Conservation (phyloP, 495 filamentous ascomycete genomes). For the Podospora australis region DNA sequence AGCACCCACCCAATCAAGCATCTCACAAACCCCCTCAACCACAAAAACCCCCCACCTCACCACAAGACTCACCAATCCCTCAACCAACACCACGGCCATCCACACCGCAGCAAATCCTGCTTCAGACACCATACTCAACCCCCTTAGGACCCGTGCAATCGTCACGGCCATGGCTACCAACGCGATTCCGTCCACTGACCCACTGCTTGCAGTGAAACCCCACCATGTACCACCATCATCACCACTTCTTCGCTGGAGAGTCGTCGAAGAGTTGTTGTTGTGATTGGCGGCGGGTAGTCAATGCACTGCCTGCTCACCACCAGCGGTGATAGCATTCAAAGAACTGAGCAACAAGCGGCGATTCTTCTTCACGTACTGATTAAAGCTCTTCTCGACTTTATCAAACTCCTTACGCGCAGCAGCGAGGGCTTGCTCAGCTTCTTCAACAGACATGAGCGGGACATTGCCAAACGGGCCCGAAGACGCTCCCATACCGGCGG, state of each 20-base stretch:
- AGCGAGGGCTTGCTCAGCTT: constrained; percentile 53
- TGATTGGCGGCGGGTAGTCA: too few species aligned
- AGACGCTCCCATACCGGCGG: background rate
- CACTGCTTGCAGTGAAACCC: too few species aligned
- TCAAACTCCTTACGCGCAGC: constrained; percentile 61
- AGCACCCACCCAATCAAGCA: constrained; percentile 30
- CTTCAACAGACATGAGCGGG: constrained; percentile 49
- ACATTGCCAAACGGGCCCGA: constrained; percentile 36
- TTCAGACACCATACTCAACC: constrained; percentile 13
- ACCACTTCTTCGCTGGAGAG: background rate
- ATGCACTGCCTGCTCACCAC: background rate
- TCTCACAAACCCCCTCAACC: constrained; percentile 23
- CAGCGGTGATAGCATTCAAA: background rate
- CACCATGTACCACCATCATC: constrained; percentile 2
- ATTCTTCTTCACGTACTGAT: constrained; percentile 56
- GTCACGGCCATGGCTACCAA: constrained; percentile 17
- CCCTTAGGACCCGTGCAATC: constrained; percentile 15
- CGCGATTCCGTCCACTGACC: too few species aligned
- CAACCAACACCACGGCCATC: constrained; percentile 24
- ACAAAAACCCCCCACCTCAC: constrained; percentile 19
- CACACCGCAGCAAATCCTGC: constrained; percentile 23
- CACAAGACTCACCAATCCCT: constrained; percentile 18
- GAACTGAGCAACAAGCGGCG: constrained; percentile 31
- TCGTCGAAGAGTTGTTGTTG: too few species aligned
- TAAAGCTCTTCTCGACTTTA: constrained; percentile 59